phyloP scores from a whole-genome alignment of 1,139 yeast genomes.

The Blastobotrys illinoisensis region DNA sequence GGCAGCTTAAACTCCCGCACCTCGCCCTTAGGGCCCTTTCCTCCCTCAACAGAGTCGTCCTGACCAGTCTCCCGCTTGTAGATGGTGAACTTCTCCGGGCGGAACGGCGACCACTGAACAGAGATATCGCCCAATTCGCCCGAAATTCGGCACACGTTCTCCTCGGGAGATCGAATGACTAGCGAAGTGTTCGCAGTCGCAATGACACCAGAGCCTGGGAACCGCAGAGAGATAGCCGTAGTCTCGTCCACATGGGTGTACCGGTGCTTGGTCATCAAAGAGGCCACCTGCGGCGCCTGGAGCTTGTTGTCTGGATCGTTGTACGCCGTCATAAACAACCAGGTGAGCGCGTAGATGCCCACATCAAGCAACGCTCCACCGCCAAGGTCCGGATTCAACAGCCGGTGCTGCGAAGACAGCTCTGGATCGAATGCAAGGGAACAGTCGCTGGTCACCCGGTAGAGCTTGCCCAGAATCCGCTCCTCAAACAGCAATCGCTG shows the following conservation, averaged over 20 bases:
- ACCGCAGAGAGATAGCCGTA: slow-evolving; percentile 27
- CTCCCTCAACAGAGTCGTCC: background rate
- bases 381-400: slow-evolving; percentile 42
- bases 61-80: slow-evolving; percentile 13
- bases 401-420: slow-evolving; percentile 16
- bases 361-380: slow-evolving; percentile 60
- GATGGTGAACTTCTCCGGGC: slow-evolving; percentile 28
- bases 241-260: slow-evolving; percentile 30
- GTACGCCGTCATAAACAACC: slow-evolving; percentile 33
- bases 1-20: slow-evolving; percentile 18
- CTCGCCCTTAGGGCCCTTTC: background rate
- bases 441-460: slow-evolving; percentile 41
- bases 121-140: slow-evolving; percentile 33
- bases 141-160: slow-evolving; percentile 26
- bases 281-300: slow-evolving; percentile 19
- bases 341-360: slow-evolving; percentile 53
- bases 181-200: slow-evolving; percentile 31
- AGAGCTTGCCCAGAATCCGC: slow-evolving; percentile 43
- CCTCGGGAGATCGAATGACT: slow-evolving; percentile 17
- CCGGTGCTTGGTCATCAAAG: slow-evolving; percentile 21
- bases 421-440: slow-evolving; percentile 35
- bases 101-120: slow-evolving; percentile 27
- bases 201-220: slow-evolving; percentile 26
- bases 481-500: slow-evolving; percentile 41
- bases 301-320: slow-evolving; percentile 28